A percentile compares a stretch with the other conserved stretches of the same genome.
These are phyloP conservation scores for Salvia hispanica DNA, from an alignment of 257 asterid genomes.

Conservation along the genomic window DNA sequence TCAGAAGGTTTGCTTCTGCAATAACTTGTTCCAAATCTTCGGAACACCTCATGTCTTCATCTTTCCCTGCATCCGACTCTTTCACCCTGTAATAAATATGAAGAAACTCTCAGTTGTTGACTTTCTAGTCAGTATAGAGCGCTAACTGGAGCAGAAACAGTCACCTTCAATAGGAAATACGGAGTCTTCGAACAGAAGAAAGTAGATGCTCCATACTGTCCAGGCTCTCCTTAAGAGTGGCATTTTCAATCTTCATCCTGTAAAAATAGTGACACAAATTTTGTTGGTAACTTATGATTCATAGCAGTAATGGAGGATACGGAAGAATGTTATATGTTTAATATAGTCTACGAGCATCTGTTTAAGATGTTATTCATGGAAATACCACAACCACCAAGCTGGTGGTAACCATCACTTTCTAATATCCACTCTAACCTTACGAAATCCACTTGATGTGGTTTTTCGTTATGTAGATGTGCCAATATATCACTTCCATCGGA, in stretches of 20 bases:
- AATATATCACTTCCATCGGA: slow-evolving; percentile 53
- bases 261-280: slow-evolving; percentile 10
- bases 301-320: no score
- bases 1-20: slow-evolving; percentile 68
- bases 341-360: neutral
- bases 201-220: slow-evolving; percentile 92
- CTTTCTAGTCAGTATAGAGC: neutral
- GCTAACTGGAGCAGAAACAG: slow-evolving; percentile 4
- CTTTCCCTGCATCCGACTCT: slow-evolving; percentile 38
- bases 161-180: slow-evolving; percentile 74
- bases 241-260: slow-evolving; percentile 94
- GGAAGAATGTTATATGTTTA: no score
- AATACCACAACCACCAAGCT: neutral
- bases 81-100: slow-evolving; percentile 44
- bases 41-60: slow-evolving; percentile 25
- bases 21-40: slow-evolving; percentile 51
- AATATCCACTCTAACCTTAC: slow-evolving; percentile 56
- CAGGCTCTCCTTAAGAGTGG: slow-evolving; percentile 91
- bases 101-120: neutral
- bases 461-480: slow-evolving; percentile 42
- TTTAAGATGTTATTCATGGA: neutral
- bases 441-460: slow-evolving; percentile 55
- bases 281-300: neutral
- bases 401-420: neutral
- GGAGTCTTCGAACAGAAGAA: slow-evolving; percentile 74